Conservation (phyloP, 495 filamentous ascomycete genomes). For the Jackrogersella multiformis region DNA sequence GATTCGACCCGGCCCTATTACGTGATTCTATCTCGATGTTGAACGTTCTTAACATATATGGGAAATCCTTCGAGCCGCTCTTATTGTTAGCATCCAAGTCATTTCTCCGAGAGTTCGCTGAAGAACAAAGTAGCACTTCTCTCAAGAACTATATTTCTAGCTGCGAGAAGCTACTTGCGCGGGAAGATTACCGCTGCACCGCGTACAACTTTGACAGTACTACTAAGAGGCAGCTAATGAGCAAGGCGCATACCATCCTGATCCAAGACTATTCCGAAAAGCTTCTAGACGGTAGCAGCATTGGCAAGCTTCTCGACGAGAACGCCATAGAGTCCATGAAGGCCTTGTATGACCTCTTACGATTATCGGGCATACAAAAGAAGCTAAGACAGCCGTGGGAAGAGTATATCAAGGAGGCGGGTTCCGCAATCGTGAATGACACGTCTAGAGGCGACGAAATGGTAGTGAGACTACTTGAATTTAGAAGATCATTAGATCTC, state of each 20-base stretch:
- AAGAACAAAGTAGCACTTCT: slow-evolving; percentile 62
- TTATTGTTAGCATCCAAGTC: slow-evolving; percentile 72
- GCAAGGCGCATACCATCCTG: slow-evolving; percentile 72
- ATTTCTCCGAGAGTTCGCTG: slow-evolving; percentile 73
- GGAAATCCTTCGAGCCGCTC: slow-evolving; percentile 75
- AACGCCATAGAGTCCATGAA: slow-evolving; percentile 72
- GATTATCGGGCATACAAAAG: slow-evolving; percentile 67
- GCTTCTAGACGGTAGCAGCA: slow-evolving; percentile 67
- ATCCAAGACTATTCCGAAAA: slow-evolving; percentile 68
- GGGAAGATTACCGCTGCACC: slow-evolving; percentile 78
- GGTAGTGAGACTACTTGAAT: slow-evolving; percentile 81
- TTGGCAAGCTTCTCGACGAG: slow-evolving; percentile 73
- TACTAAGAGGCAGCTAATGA: slow-evolving; percentile 78
- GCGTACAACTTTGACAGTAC: slow-evolving; percentile 80
- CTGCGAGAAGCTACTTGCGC: slow-evolving; percentile 70
- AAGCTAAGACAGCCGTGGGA: slow-evolving; percentile 77
- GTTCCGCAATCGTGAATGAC: slow-evolving; percentile 81
- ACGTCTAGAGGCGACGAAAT: slow-evolving; percentile 81
- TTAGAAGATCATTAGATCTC: slow-evolving; percentile 82
- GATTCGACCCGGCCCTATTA: slow-evolving; percentile 66
- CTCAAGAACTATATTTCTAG: slow-evolving; percentile 76
- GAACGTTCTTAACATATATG: slow-evolving; percentile 81
- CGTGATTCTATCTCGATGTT: slow-evolving; percentile 80
- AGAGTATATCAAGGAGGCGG: slow-evolving; percentile 79
- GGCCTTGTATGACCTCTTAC: slow-evolving; percentile 80